A percentile compares a stretch with the other conserved stretches of the same genome.
These are phyloP conservation scores for Tylopilus vinaceipallidus DNA, from an alignment of 768 basidiomycete genomes.

Conservation along the genomic window DNA sequence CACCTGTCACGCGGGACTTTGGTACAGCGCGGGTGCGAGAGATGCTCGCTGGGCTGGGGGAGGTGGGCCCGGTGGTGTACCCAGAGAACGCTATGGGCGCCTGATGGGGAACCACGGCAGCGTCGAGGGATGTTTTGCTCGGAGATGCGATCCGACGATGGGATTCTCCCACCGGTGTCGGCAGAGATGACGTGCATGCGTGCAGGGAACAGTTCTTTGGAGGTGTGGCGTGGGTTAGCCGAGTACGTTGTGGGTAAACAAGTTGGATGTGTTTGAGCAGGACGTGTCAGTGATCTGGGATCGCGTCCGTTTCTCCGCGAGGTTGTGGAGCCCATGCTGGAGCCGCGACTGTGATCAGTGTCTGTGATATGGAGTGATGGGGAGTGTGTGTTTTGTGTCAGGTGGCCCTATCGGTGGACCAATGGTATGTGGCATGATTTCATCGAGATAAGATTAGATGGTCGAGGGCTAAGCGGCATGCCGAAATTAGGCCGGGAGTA, in stretches of 20 bases:
- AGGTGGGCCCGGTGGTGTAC: slow-evolving; percentile 18
- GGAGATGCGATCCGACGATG: slow-evolving; percentile 18
- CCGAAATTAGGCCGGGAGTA: slow-evolving; percentile 8
- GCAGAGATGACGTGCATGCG: slow-evolving; percentile 18
- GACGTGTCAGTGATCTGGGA: slow-evolving; percentile 13
- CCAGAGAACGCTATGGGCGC: slow-evolving; percentile 16
- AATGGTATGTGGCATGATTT: slow-evolving; percentile 13
- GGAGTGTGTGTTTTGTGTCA: slow-evolving; percentile 1
- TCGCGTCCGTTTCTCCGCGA: slow-evolving; percentile 19
- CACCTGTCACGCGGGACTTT: slow-evolving; percentile 44
- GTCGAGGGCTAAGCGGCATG: slow-evolving; percentile 8
- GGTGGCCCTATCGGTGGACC: slow-evolving; percentile 4
- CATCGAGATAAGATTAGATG: slow-evolving; percentile 34
- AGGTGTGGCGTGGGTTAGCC: slow-evolving; percentile 24
- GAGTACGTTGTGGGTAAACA: slow-evolving; percentile 28
- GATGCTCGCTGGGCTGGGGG: slow-evolving; percentile 22
- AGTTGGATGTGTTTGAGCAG: slow-evolving; percentile 3
- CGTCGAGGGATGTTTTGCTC: too few species aligned
- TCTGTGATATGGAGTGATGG: slow-evolving; percentile 17
- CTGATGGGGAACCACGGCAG: too few species aligned
- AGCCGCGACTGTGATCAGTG: slow-evolving; percentile 26
- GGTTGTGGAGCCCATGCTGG: slow-evolving; percentile 30
- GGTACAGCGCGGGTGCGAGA: slow-evolving; percentile 30
- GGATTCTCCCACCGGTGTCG: slow-evolving; percentile 11
- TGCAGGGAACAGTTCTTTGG: slow-evolving; percentile 15